Evolutionary conservation across 306 rosid species (phyloP).

Genomic region (Comarum palustre): DNA sequence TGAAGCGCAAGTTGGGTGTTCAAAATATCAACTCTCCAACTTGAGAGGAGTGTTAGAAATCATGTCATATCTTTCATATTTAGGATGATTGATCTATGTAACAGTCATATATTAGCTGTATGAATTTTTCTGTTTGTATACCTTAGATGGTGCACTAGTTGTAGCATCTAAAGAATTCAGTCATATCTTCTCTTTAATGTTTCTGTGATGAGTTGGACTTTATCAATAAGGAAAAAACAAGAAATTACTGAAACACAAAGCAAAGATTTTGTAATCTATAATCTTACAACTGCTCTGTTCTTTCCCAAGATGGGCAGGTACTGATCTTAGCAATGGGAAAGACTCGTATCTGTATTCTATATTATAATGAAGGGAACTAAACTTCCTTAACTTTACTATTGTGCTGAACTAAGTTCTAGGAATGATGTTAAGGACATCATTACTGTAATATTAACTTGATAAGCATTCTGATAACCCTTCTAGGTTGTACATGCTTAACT

Average conservation of each 20-base stretch:
- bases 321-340: constrained; percentile 2
- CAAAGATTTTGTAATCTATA: neutral
- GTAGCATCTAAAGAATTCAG: too few relatives aligned
- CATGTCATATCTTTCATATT: too few relatives aligned
- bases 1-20: too few relatives aligned
- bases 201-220: neutral
- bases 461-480: neutral
- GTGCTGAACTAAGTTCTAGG: neutral
- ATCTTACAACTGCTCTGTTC: neutral
- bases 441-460: neutral
- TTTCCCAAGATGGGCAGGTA: constrained; percentile 1
- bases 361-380: neutral
- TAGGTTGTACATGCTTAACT: neutral
- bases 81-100: too few relatives aligned
- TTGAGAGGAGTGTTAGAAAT: too few relatives aligned
- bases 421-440: neutral
- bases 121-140: too few relatives aligned
- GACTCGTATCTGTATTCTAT: neutral
- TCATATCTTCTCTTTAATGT: too few relatives aligned
- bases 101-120: too few relatives aligned
- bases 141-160: too few relatives aligned
- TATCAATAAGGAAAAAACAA: neutral
- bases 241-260: neutral
- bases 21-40: too few relatives aligned
- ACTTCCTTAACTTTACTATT: neutral